Evolutionary conservation across 345 rosid species (phyloP), one percentile per base, ranked within the genome.

Genomic region (Moricandia moricandioides): DNA sequence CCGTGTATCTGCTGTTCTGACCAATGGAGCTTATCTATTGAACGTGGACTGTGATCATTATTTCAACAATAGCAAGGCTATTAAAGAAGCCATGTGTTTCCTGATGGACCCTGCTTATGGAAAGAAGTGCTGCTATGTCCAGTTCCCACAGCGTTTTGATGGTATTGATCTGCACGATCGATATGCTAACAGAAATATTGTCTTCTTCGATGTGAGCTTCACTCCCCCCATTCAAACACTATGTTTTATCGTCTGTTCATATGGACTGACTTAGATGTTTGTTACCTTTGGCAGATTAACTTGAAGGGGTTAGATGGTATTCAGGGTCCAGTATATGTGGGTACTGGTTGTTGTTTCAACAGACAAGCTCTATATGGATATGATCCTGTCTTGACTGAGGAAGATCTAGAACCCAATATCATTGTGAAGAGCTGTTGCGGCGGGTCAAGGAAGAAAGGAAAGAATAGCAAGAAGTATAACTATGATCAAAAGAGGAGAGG

Each of bases 41-140:
- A 94, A 94, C 65, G 97, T 95, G 0, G 99, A 95, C 76, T 95
- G 99, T 85, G 99, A 95, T 87, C 99, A 95, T 86, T 95, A 95
- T 96, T 92, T 95, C 84, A 95, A 95, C 71, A 95, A 92, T 85
- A 89, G 99, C 80, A 95, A 95, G 79, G 97, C 97, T 58, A 79
- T 95, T 69, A 95, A 85, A 81, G 97, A 95, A 83, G 99, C 97
- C 62, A 95, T 95, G 99, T 95, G 99, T 78, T 95, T 95, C 92
- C 62, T 95, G 91, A 95, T 95, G 99, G 99, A 95, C 78, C 97
- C 99, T 21, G 82, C 62, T 47, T 58, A 63, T 40, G 96, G 97
- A 81, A 95, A 83, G 85, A 95, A 91, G 78, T 90, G 97, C 13
- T 95, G 99, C 85, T 95, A 95, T 65, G 92, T 95, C 6, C 99